A percentile compares a stretch with the other conserved stretches of the same genome.
These are phyloP conservation scores for Delitschia confertaspora DNA, from an alignment of 495 filamentous ascomycete species.

Conservation along the genomic window DNA sequence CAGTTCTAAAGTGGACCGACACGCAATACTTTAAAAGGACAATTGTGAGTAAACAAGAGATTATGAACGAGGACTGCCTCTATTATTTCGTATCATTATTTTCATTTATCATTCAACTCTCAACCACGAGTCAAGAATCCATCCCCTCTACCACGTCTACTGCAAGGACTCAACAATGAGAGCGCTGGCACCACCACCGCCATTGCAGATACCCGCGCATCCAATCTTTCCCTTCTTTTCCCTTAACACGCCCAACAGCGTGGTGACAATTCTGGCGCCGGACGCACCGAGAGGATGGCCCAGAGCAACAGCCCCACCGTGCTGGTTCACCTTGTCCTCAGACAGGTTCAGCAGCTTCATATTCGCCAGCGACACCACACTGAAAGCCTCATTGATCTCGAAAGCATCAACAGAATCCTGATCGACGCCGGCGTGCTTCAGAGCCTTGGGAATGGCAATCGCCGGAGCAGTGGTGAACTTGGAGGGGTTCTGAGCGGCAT, in stretches of 20 bases:
- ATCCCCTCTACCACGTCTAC: no score
- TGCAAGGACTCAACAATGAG: constrained; percentile 64
- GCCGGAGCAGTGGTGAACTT: constrained; percentile 94
- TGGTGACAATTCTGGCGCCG: constrained; percentile 88
- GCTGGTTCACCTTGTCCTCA: constrained; percentile 87
- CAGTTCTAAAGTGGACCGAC: no score
- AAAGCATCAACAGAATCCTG: constrained; percentile 76
- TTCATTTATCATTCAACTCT: no score
- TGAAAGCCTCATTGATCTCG: constrained; percentile 99
- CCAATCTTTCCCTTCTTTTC: constrained; percentile 90
- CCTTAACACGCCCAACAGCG: constrained; percentile 76
- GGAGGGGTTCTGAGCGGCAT: constrained; percentile 78
- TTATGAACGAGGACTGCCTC: no score
- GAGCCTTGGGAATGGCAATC: constrained; percentile 92
- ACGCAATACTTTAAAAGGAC: no score
- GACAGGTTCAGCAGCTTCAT: constrained; percentile 73
- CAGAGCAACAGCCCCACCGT: constrained; percentile 90
- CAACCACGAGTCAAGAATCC: no score
- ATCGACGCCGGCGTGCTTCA: constrained; percentile 77
- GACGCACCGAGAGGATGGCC: constrained; percentile 91
- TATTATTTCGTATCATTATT: no score
- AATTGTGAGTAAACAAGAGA: no score
- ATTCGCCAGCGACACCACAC: constrained; percentile 91
- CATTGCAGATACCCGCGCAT: constrained; percentile 93
- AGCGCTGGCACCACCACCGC: constrained; percentile 87